Conservation (phyloP, 2,329 filamentous ascomycete genomes). For the Massarina eburnea region DNA sequence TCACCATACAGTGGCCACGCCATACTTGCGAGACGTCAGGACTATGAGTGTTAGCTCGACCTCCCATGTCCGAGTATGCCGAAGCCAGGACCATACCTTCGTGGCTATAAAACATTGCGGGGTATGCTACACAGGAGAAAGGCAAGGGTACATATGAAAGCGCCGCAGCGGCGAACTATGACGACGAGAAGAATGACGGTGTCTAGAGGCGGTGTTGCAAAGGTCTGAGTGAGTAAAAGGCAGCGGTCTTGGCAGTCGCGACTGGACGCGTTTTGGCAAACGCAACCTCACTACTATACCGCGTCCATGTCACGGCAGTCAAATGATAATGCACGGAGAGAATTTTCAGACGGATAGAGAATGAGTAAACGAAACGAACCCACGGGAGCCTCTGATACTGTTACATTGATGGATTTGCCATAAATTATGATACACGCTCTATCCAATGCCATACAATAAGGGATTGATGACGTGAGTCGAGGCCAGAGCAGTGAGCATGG, state of each 20-base stretch:
- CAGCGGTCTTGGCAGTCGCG: not conserved
- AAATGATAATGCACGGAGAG: not conserved
- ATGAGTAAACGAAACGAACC: not conserved
- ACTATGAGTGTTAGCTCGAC: conserved; percentile 52
- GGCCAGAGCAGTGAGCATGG: not conserved
- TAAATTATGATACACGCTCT: conserved; percentile 7
- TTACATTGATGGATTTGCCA: conserved; percentile 2
- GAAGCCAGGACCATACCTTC: conserved; percentile 65
- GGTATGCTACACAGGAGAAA: conserved; percentile 13
- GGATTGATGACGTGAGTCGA: conserved; percentile 1
- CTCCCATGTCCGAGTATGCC: conserved; percentile 2
- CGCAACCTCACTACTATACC: not conserved
- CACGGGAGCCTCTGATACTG: not conserved
- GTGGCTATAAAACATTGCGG: conserved; percentile 89
- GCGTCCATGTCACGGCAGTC: not conserved
- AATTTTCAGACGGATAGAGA: not conserved
- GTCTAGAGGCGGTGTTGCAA: not conserved
- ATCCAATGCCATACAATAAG: conserved; percentile 13
- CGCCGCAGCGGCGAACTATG: not conserved
- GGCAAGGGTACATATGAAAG: not conserved
- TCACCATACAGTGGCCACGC: conserved; percentile 92
- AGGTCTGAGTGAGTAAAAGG: not conserved
- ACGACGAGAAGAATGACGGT: not conserved
- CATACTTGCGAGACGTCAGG: conserved; percentile 82
- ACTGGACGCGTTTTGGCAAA: not conserved